phyloP scores from a whole-genome alignment of 495 filamentous ascomycete genomes.

The Podospora tetraspora region DNA sequence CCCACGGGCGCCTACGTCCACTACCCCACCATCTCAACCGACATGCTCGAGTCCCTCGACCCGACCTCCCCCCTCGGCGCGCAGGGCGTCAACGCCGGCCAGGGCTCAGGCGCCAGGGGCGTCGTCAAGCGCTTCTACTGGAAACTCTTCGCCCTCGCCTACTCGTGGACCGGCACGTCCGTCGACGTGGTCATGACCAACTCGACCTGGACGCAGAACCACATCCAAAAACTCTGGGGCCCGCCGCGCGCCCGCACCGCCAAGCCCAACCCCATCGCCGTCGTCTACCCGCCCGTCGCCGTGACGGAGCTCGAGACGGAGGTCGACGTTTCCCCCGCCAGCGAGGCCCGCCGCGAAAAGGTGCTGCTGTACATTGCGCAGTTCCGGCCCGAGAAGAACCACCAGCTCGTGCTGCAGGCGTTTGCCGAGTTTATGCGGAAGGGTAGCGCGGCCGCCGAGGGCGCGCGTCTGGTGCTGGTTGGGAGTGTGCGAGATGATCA shows the following conservation, averaged over 20 bases:
- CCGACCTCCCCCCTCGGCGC: conserved; percentile 49
- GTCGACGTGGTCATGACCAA: conserved; percentile 96
- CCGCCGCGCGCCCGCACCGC: conserved; percentile 41
- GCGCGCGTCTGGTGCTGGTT: conserved; percentile 70
- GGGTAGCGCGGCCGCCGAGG: conserved; percentile 38
- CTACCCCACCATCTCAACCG: conserved; percentile 96
- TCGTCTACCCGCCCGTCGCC: conserved; percentile 88
- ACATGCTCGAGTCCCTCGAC: conserved; percentile 86
- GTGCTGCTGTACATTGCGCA: conserved; percentile 89
- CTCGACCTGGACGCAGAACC: conserved; percentile 84
- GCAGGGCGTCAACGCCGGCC: conserved; percentile 78
- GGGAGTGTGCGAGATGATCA: conserved; percentile 79
- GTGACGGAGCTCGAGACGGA: conserved; percentile 71
- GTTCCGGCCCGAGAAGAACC: conserved; percentile 96
- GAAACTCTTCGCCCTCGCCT: conserved; percentile 74
- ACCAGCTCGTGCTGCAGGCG: conserved; percentile 72
- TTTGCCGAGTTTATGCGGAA: conserved; percentile 65
- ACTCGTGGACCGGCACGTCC: conserved; percentile 70
- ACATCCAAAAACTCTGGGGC: conserved; percentile 79
- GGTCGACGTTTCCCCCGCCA: conserved; percentile 61
- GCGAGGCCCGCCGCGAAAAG: conserved; percentile 60
- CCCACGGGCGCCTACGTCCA: conserved; percentile 94
- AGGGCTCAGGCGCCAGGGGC: conserved; percentile 64
- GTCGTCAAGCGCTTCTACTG: conserved; percentile 73
- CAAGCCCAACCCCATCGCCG: conserved; percentile 47